phyloP scores from a whole-genome alignment of 768 basidiomycete genomes.

The Rhizopogon roseolus region DNA sequence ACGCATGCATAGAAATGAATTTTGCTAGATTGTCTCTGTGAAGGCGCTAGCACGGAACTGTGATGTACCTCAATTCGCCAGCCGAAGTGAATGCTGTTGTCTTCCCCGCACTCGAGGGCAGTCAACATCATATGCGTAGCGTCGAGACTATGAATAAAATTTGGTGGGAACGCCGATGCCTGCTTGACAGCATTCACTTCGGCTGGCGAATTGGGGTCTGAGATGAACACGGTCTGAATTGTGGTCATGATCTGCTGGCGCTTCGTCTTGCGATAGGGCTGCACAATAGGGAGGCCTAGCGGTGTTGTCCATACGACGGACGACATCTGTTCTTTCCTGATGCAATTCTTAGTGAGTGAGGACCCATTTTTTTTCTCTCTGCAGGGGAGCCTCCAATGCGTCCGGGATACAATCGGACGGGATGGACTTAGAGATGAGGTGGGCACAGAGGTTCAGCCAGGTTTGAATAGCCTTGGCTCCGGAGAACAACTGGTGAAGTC shows the following conservation, averaged over 20 bases:
- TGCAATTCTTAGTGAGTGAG: constrained; percentile 26
- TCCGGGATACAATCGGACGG: constrained; percentile 62
- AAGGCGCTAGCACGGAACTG: too few species aligned
- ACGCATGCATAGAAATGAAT: too few species aligned
- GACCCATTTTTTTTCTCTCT: constrained; percentile 13
- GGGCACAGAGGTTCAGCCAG: constrained; percentile 83
- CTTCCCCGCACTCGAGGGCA: constrained; percentile 83
- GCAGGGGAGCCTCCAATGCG: constrained; percentile 20
- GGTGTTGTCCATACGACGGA: constrained; percentile 95
- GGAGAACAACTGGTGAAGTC: constrained; percentile 53
- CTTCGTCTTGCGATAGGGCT: constrained; percentile 85
- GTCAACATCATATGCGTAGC: constrained; percentile 99
- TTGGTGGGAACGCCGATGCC: constrained; percentile 96
- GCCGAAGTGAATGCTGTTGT: too few species aligned
- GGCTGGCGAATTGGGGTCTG: constrained; percentile 73
- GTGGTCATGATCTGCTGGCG: constrained; percentile 82
- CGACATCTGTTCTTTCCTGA: constrained; percentile 90
- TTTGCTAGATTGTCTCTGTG: too few species aligned
- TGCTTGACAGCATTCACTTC: constrained; percentile 86
- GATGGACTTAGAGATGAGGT: constrained; percentile 83
- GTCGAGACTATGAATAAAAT: constrained; percentile 96
- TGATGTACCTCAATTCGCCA: too few species aligned
- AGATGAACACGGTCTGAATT: constrained; percentile 84
- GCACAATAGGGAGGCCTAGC: constrained; percentile 91
- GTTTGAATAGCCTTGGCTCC: constrained; percentile 88